These are phyloP conservation scores for Cutaneotrichosporon cyanovorans DNA, from an alignment of 1,284 basidiomycete species.

Conservation along the genomic window DNA sequence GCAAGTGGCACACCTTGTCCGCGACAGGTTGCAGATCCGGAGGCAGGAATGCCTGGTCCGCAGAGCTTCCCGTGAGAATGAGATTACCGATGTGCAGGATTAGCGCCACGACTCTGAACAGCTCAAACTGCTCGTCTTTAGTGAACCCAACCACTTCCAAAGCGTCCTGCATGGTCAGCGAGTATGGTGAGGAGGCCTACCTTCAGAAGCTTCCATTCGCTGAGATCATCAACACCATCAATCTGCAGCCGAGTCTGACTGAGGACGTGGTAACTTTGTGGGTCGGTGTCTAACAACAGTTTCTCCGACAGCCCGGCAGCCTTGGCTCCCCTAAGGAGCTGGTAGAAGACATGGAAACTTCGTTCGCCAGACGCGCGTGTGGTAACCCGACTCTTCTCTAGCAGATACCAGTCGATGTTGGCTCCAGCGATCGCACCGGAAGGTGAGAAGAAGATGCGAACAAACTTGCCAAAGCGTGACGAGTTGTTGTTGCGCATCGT, in stretches of 20 bases:
- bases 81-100: conserved; percentile 97
- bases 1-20: conserved; percentile 85
- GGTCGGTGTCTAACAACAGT: conserved; percentile 65
- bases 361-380: conserved; percentile 81
- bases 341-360: conserved; percentile 96
- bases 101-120: conserved; percentile 89
- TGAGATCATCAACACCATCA: conserved; percentile 86
- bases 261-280: conserved; percentile 83
- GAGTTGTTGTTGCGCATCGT: conserved; percentile 99
- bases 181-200: conserved; percentile 44
- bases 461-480: conserved; percentile 92
- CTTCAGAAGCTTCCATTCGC: conserved; percentile 78
- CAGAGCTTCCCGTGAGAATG: conserved; percentile 67
- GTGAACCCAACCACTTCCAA: conserved; percentile 57
- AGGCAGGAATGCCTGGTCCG: conserved; percentile 81
- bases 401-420: conserved; percentile 97
- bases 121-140: conserved; percentile 73
- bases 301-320: conserved; percentile 57
- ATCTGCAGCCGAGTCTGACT: conserved; percentile 83
- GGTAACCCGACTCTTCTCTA: conserved; percentile 95
- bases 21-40: conserved; percentile 51
- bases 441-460: conserved; percentile 89
- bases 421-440: conserved; percentile 94
- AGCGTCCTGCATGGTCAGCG: conserved; percentile 24
- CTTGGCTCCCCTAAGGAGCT: conserved; percentile 66